A percentile compares a stretch with the other conserved stretches of the same genome.
These are phyloP conservation scores for Clarireedia sp. DNA, from an alignment of 2,329 filamentous ascomycete genomes.

Conservation along the genomic window DNA sequence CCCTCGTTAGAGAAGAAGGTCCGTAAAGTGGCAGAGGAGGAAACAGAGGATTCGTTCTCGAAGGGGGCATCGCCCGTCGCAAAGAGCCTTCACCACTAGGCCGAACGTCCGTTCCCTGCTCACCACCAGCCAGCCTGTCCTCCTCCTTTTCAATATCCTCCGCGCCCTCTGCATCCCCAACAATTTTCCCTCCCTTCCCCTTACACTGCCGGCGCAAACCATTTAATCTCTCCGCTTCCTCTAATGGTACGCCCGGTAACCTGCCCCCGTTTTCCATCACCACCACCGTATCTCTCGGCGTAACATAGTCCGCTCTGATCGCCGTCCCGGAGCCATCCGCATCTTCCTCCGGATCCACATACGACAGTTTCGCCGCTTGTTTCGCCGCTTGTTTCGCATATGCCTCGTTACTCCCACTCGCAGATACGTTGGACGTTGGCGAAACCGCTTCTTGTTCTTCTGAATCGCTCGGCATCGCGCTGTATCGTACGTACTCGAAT, in stretches of 20 bases:
- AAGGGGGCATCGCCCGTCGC: slow-evolving; percentile 47
- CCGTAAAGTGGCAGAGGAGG: slow-evolving; percentile 78
- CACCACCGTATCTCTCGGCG: slow-evolving; percentile 64
- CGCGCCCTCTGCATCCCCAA: slow-evolving; percentile 31
- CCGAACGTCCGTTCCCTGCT: slow-evolving; percentile 16
- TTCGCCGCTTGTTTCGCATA: slow-evolving; percentile 56
- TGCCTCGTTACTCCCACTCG: slow-evolving; percentile 30
- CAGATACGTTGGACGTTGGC: background rate
- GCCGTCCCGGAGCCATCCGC: slow-evolving; percentile 36
- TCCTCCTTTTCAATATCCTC: slow-evolving; percentile 27
- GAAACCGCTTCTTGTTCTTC: background rate
- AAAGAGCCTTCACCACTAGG: slow-evolving; percentile 41
- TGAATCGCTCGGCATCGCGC: background rate
- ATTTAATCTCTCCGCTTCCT: slow-evolving; percentile 66
- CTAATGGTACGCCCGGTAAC: slow-evolving; percentile 59
- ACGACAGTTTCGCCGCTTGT: slow-evolving; percentile 50
- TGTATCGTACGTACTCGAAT: slow-evolving; percentile 8
- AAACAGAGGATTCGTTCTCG: slow-evolving; percentile 72
- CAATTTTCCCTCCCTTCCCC: slow-evolving; percentile 15
- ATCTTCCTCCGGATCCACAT: slow-evolving; percentile 27
- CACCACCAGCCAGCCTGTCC: slow-evolving; percentile 11
- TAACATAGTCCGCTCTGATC: slow-evolving; percentile 56
- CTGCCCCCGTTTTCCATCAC: slow-evolving; percentile 58
- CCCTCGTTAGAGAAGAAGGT: slow-evolving; percentile 57
- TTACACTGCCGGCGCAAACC: slow-evolving; percentile 44